phyloP scores from a whole-genome alignment of 2,329 filamentous ascomycete species.

The Davidsoniella neocaledoniae region DNA sequence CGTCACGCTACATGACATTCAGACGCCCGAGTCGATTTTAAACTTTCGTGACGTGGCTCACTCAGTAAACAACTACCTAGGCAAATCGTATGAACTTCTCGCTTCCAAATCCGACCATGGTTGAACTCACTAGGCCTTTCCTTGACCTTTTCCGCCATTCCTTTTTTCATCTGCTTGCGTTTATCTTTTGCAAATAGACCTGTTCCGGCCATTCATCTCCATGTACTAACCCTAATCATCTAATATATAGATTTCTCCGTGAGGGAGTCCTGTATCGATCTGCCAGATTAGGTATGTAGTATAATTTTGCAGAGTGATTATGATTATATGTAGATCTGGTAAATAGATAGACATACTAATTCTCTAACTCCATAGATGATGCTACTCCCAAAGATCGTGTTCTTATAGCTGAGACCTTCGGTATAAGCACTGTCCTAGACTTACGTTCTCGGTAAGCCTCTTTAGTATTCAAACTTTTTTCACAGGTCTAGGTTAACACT shows the following conservation, averaged over 20 bases:
- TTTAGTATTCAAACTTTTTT: background rate
- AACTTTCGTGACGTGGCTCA: constrained; percentile 66
- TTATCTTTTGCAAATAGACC: background rate
- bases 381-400: constrained; percentile 49
- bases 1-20: background rate
- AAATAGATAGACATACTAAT: background rate
- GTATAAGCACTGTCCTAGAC: constrained; percentile 60
- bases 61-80: constrained; percentile 44
- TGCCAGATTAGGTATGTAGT: constrained; percentile 37
- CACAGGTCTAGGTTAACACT: background rate
- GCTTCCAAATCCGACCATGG: background rate
- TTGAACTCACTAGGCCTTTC: background rate
- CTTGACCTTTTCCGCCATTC: background rate
- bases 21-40: constrained; percentile 26
- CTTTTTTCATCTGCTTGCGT: background rate
- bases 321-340: background rate
- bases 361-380: constrained; percentile 36
- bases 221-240: background rate
- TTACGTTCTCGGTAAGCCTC: constrained; percentile 50
- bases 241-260: constrained; percentile 27
- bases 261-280: constrained; percentile 53
- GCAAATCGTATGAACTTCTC: constrained; percentile 31
- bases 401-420: constrained; percentile 39
- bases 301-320: no score
- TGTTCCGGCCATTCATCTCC: background rate